Base-by-base conservation (phyloP, 176 grass and related monocot species). In the Oryza rufipogon region DNA sequence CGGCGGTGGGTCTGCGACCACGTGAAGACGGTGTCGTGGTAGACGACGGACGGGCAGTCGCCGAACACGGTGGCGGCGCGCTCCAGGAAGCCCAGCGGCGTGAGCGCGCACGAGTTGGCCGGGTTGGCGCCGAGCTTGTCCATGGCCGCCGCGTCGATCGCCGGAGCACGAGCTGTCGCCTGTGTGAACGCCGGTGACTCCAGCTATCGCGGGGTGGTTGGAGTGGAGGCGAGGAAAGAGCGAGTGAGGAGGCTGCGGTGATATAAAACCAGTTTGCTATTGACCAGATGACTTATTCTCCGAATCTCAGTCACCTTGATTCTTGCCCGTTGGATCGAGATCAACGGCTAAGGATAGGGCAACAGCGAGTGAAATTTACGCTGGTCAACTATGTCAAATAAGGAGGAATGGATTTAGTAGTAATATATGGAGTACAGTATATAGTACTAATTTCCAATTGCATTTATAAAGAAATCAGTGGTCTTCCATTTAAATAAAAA, bases 61-160 rank as follows among this genome's bases (percentile, higher is more conserved):
- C 81, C 88, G 70, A 71, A 94, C 26, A 94, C 88, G 66, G 46
- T 66, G 64, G 90, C 94, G 0, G 94, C 83, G 28, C 92, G 88
- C 65, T 94, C 90, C n/a, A 97, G 88, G 73, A 97, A 91, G 20
- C 75, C 70, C 20, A 97, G 84, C 19, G 92, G 94, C 41, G 94
- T 94, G 1, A 94, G 84, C 12, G 95, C 86, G 67, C 80, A 48
- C 28, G 84, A 84, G 69, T 94, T 97, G 41, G 90, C 95, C 42
- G 88, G 81, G 32, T 87, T 94, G 0, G 85, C 67, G 20, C 83
- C 66, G 30, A 92, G 71, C 25, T 13, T 82, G 25, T 81, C 90
- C 88, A 89, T 97, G 80, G 11, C 45, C 34, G 34, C 5, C 34
- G 34, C 34, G 34, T 36, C 34, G 34, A 5, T 36, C 34, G 34